A percentile compares a stretch with the other conserved stretches of the same genome.
phyloP scores from a whole-genome alignment of 202 grass and related monocot genomes.

The Musa balbisiana region DNA sequence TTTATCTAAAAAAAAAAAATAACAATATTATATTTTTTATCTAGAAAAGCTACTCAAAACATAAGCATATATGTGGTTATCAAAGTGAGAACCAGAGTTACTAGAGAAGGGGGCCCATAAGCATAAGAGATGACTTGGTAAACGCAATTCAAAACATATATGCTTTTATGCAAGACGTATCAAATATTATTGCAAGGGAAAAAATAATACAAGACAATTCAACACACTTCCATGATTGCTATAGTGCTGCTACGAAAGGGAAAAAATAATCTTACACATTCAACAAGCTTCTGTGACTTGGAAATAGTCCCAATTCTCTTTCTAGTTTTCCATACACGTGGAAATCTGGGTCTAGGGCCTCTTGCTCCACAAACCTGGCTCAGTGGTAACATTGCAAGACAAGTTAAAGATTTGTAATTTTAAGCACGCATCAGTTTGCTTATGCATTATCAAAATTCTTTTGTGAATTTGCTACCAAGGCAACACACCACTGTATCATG shows the following conservation, averaged over 20 bases:
- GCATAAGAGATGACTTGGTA: not conserved
- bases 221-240: not conserved
- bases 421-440: not conserved
- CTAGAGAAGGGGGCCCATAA: not conserved
- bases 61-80: too few species aligned
- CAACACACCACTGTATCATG: not conserved
- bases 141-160: not conserved
- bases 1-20: slow-evolving; percentile 49
- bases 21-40: too few species aligned
- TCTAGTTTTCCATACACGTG: slow-evolving; percentile 70
- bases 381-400: not conserved
- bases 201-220: not conserved
- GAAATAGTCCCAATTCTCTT: slow-evolving; percentile 87
- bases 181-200: too few species aligned
- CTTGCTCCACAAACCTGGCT: slow-evolving; percentile 69
- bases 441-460: not conserved
- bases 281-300: slow-evolving; percentile 91
- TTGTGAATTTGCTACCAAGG: not conserved
- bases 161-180: not conserved
- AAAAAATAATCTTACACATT: slow-evolving; percentile 53
- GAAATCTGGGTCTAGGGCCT: slow-evolving; percentile 79
- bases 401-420: not conserved
- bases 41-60: too few species aligned
- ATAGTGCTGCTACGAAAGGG: not conserved
- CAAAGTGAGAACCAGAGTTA: not conserved